These are phyloP conservation scores for Nemania serpens DNA, from an alignment of 2,329 filamentous ascomycete genomes.

Conservation along the genomic window DNA sequence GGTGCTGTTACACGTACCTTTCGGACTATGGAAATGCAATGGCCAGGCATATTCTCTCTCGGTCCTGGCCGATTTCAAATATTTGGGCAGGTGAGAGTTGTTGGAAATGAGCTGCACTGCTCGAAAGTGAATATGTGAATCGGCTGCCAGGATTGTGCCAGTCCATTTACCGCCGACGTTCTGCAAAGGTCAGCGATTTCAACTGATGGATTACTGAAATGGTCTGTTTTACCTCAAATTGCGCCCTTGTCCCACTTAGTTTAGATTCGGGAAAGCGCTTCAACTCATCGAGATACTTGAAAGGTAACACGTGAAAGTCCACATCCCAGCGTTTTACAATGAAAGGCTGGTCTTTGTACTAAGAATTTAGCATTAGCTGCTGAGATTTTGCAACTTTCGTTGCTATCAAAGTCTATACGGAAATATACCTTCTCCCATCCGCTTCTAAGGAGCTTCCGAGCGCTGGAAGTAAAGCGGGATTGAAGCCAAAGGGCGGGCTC, in stretches of 20 bases:
- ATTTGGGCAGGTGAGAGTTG: slow-evolving; percentile 13
- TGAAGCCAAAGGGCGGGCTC: slow-evolving; percentile 19
- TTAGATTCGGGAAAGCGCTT: not conserved
- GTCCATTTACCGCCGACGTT: slow-evolving; percentile 19
- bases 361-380: not conserved
- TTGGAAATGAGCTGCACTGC: slow-evolving; percentile 10
- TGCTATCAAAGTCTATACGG: too few species aligned
- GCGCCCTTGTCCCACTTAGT: not conserved
- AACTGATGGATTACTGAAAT: not conserved
- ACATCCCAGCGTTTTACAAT: slow-evolving; percentile 10
- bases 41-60: slow-evolving; percentile 20
- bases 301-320: slow-evolving; percentile 1
- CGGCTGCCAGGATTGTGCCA: not conserved
- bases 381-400: too few species aligned
- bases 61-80: not conserved
- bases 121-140: slow-evolving; percentile 20
- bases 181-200: not conserved
- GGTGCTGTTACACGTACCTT: not conserved
- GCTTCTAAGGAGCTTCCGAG: slow-evolving; percentile 2
- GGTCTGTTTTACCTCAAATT: not conserved
- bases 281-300: slow-evolving; percentile 9
- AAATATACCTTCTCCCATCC: slow-evolving; percentile 13
- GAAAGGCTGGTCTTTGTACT: slow-evolving; percentile 21
- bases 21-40: slow-evolving; percentile 1
- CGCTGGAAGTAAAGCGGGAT: slow-evolving; percentile 13